phyloP scores from a whole-genome alignment of 352 stramenopile species.

The Phytophthora brassicae region DNA sequence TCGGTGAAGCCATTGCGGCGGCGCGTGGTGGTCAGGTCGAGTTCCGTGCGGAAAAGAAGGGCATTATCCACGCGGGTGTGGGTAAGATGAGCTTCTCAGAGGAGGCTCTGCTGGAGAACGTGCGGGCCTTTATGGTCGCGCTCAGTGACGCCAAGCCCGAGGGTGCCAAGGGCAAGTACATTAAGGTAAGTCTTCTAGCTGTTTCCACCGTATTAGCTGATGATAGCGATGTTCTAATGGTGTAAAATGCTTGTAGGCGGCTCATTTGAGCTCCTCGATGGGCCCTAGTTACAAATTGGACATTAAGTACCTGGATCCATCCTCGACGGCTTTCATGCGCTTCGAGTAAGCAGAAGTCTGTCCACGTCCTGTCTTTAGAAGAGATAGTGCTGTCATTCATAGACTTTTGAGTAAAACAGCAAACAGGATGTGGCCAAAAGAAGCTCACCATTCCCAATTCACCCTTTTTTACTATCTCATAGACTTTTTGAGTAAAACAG shows the following conservation, averaged over 20 bases:
- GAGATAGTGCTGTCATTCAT: constrained; percentile 15
- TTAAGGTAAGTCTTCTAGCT: constrained; percentile 51
- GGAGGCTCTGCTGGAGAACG: constrained; percentile 91
- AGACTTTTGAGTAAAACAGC: constrained; percentile 14
- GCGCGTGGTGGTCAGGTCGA: constrained; percentile 85
- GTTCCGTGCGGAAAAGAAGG: constrained; percentile 91
- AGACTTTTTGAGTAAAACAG: constrained; percentile 14
- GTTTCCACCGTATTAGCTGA: neutral
- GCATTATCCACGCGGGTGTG: constrained; percentile 87
- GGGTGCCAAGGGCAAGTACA: constrained; percentile 93
- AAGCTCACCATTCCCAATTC: constrained; percentile 13
- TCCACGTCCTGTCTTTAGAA: constrained; percentile 24
- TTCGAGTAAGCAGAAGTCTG: constrained; percentile 59
- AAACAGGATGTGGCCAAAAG: constrained; percentile 20
- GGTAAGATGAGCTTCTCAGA: constrained; percentile 90
- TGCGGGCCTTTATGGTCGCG: constrained; percentile 91
- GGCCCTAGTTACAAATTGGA: constrained; percentile 77
- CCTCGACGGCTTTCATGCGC: constrained; percentile 84
- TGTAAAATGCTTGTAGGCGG: constrained; percentile 34
- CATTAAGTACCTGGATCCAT: constrained; percentile 83
- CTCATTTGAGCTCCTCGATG: constrained; percentile 87
- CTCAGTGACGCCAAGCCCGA: constrained; percentile 91
- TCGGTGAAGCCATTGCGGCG: constrained; percentile 79
- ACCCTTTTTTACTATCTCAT: constrained; percentile 1
- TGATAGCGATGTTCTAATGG: constrained; percentile 1